Conservation (phyloP, 2,329 filamentous ascomycete genomes). For the Aspergillus vadensis region DNA sequence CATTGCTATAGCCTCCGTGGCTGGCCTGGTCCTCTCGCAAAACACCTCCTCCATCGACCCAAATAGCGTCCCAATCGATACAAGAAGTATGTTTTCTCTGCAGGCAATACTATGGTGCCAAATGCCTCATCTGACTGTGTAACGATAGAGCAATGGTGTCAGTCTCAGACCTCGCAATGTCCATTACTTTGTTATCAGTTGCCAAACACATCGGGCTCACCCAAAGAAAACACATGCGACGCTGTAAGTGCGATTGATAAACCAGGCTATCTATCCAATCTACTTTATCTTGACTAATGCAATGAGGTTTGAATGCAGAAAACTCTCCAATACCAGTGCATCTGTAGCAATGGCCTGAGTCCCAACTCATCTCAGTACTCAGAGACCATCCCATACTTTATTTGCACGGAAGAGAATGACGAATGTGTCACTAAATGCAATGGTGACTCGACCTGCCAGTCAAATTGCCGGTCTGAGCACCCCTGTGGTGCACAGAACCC, state of each 20-base stretch:
- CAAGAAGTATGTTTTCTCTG: slow-evolving; percentile 35
- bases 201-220: slow-evolving; percentile 35
- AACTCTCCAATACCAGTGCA: slow-evolving; percentile 57
- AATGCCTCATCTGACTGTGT: background rate
- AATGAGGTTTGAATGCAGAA: slow-evolving; percentile 29
- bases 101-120: background rate
- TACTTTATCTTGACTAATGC: slow-evolving; percentile 6
- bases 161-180: slow-evolving; percentile 44
- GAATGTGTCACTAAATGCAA: slow-evolving; percentile 57
- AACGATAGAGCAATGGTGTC: slow-evolving; percentile 46
- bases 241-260: slow-evolving; percentile 31
- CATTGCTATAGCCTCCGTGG: slow-evolving; percentile 35
- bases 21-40: slow-evolving; percentile 38
- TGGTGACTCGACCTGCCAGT: slow-evolving; percentile 52
- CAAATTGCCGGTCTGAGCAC: slow-evolving; percentile 55
- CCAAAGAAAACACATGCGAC: slow-evolving; percentile 44
- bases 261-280: background rate
- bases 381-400: slow-evolving; percentile 63
- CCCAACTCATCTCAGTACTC: slow-evolving; percentile 65
- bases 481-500: slow-evolving; percentile 65
- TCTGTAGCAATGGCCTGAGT: slow-evolving; percentile 55
- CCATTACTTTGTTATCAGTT: slow-evolving; percentile 50
- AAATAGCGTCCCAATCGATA: slow-evolving; percentile 36
- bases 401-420: slow-evolving; percentile 60
- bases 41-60: slow-evolving; percentile 35